A percentile compares a stretch with the other conserved stretches of the same genome.
These are phyloP conservation scores for Pseudisothecium myosuroides DNA, from an alignment of 225 moss, liverwort and hornwort species.

Conservation along the genomic window DNA sequence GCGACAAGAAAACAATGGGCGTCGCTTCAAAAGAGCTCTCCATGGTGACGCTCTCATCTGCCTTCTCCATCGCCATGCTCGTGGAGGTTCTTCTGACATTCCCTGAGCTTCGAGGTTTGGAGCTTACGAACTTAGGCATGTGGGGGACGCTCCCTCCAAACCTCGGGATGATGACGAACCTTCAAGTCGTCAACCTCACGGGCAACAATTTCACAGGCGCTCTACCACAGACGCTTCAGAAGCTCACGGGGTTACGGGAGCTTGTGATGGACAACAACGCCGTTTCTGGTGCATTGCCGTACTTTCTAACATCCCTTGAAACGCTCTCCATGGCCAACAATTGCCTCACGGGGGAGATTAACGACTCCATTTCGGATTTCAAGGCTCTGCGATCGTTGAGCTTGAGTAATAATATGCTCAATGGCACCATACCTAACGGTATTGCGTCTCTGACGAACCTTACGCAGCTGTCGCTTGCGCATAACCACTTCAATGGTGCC, in stretches of 20 bases:
- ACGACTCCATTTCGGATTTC: slow-evolving; percentile 32
- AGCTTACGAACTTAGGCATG: slow-evolving; percentile 74
- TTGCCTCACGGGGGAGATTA: slow-evolving; percentile 31
- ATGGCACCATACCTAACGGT: slow-evolving; percentile 38
- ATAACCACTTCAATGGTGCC: slow-evolving; percentile 14
- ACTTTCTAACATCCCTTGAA: slow-evolving; percentile 40
- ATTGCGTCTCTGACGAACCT: slow-evolving; percentile 27
- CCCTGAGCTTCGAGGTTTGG: slow-evolving; percentile 62
- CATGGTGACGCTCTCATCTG: slow-evolving; percentile 16
- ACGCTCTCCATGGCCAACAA: slow-evolving; percentile 58
- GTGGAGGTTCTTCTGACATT: slow-evolving; percentile 35
- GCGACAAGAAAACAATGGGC: slow-evolving; percentile 31
- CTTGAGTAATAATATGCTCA: slow-evolving; percentile 45
- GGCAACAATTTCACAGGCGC: slow-evolving; percentile 58
- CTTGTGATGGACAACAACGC: slow-evolving; percentile 70
- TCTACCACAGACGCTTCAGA: slow-evolving; percentile 22
- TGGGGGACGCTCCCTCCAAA: slow-evolving; percentile 56
- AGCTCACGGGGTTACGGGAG: slow-evolving; percentile 24
- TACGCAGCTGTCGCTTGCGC: slow-evolving; percentile 16
- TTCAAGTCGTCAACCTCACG: slow-evolving; percentile 63
- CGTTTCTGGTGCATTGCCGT: slow-evolving; percentile 52
- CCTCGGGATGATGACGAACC: slow-evolving; percentile 24
- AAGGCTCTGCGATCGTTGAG: slow-evolving; percentile 16
- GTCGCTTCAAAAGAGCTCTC: background rate
- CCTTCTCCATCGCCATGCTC: slow-evolving; percentile 38